Evolutionary conservation across 2,329 filamentous ascomycete species (phyloP).

Genomic region (Exophiala aquamarina): DNA sequence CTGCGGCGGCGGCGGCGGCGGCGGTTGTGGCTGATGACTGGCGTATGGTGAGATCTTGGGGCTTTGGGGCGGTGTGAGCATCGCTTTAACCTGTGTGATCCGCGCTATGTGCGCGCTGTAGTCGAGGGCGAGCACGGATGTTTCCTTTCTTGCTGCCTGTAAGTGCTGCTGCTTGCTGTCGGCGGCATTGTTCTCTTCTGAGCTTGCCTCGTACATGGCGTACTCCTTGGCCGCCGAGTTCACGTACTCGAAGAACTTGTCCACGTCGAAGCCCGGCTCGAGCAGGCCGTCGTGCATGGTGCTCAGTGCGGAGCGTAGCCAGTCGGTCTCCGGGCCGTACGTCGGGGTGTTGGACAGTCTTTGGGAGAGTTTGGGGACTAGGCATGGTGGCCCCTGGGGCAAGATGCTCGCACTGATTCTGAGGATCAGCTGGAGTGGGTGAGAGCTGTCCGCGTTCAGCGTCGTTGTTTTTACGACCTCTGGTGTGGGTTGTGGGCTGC

Average conservation of each 20-base stretch:
- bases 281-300: conserved; percentile 10
- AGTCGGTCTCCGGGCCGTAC: conserved; percentile 21
- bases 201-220: background rate
- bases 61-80: conserved; percentile 6
- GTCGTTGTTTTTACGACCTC: background rate
- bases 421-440: conserved; percentile 11
- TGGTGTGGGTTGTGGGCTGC: background rate
- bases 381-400: conserved; percentile 4
- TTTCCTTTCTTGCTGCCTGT: background rate
- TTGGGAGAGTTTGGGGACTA: conserved; percentile 6
- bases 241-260: conserved; percentile 13
- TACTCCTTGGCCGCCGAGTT: conserved; percentile 13
- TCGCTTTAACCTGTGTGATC: conserved; percentile 15
- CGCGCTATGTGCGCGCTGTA: conserved; percentile 12
- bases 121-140: conserved; percentile 15
- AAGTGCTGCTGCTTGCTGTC: background rate
- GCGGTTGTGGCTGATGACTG: background rate
- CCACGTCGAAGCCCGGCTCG: conserved; percentile 13
- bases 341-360: conserved; percentile 18
- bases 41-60: conserved; percentile 1
- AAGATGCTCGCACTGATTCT: conserved; percentile 11
- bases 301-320: conserved; percentile 18
- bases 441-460: background rate
- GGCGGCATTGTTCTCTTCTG: background rate
- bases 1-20: background rate